Base-by-base conservation (phyloP, 176 grass and related monocot genomes). In the Cymbopogon citratus region DNA sequence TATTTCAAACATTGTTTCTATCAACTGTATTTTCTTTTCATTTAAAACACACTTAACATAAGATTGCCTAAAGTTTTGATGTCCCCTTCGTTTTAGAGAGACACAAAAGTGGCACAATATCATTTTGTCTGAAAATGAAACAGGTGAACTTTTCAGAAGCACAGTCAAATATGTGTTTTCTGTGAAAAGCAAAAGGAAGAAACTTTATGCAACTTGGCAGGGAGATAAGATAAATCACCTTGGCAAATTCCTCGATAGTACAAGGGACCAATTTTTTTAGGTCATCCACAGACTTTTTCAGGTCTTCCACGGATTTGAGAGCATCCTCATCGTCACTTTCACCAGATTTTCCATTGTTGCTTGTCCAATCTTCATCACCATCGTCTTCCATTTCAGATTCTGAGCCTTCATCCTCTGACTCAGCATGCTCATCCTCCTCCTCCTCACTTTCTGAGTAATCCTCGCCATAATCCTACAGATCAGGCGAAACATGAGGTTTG, bases 261-360 rank as follows among this genome's bases (percentile, higher is more conserved):
- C n/a, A n/a, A n/a, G 31, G 31, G 31, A 33, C 31, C 31, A 33
- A 33, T n/a, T n/a, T n/a, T 80, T 87, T 91, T 39, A 93, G 72
- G 76, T 71, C 89, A 69, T 93, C 86, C 36, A 81, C 88, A 79
- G 90, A 83, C 54, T 88, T 91, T 69, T 91, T 91, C 39, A 93
- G 45, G 71, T 79, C 83, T 86, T 92, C 81, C 36, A 85, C 86
- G n/a, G 92, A 89, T 79, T 85, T 87, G 31, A 92, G 35, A 92
- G 89, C 73, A 79, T 88, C 89, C 11, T 95, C 88, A 6, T 90
- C 90, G 9, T 95, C 92, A 69, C 87, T 94, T 87, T 98, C 92
- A 86, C 69, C 83, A 59, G 84, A 90, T 86, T 84, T 87, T 64
- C 95, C 89, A 79, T 90, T 87, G n/a, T 80, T 92, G 35, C 87